Conservation (phyloP, 2,329 filamentous ascomycete species). For the Aspergillus phoenicis region DNA sequence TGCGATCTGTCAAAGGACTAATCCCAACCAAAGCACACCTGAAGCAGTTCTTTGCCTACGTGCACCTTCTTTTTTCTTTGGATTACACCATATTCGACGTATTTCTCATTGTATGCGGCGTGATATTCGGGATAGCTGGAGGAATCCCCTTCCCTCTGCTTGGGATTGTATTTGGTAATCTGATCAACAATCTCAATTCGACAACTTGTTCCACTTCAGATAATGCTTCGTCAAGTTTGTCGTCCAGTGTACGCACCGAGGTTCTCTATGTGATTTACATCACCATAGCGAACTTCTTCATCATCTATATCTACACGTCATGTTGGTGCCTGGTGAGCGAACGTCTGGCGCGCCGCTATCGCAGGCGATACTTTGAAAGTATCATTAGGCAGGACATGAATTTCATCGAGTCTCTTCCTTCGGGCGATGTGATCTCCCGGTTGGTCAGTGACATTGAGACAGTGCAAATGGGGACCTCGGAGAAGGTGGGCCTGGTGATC, state of each 20-base stretch:
- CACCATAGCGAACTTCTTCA: conserved; percentile 62
- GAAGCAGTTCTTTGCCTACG: conserved; percentile 26
- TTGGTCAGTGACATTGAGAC: conserved; percentile 67
- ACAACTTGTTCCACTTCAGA: conserved; percentile 28
- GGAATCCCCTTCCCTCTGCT: conserved; percentile 44
- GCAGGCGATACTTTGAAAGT: conserved; percentile 61
- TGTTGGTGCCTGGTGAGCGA: conserved; percentile 67
- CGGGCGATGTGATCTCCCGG: conserved; percentile 64
- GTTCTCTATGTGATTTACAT: conserved; percentile 66
- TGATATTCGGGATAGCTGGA: conserved; percentile 37
- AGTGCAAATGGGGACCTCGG: conserved; percentile 68
- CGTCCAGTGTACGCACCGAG: conserved; percentile 44
- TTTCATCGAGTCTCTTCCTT: conserved; percentile 65
- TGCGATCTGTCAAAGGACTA: conserved; percentile 18
- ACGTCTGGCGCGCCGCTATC: conserved; percentile 63
- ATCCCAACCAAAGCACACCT: conserved; percentile 24
- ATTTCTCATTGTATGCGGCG: conserved; percentile 30
- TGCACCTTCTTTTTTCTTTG: conserved; percentile 30
- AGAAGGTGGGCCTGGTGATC: conserved; percentile 69
- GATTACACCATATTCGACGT: conserved; percentile 33
- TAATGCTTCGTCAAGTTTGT: conserved; percentile 13
- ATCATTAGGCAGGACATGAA: conserved; percentile 63
- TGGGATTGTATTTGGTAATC: conserved; percentile 43
- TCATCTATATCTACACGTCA: conserved; percentile 65
- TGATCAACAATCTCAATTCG: conserved; percentile 43